These are phyloP conservation scores for Apiotrichum sp. DNA, from an alignment of 1,284 basidiomycete genomes.

Conservation along the genomic window DNA sequence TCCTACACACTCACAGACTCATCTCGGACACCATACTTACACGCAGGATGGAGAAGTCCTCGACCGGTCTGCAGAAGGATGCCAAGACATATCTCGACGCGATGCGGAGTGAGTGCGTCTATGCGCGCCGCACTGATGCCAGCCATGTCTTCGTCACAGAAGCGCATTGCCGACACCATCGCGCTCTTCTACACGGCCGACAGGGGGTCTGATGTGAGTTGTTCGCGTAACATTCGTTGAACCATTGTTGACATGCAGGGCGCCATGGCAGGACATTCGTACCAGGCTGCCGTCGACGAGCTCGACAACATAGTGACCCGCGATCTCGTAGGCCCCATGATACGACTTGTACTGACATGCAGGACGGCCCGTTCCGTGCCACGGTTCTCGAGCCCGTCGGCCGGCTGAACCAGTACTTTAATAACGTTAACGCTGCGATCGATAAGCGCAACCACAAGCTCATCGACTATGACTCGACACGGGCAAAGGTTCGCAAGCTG, in stretches of 20 bases:
- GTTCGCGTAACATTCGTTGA: constrained; percentile 15
- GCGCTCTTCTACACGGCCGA: constrained; percentile 89
- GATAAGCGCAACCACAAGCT: constrained; percentile 96
- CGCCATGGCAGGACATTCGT: constrained; percentile 95
- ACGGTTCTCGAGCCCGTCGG: constrained; percentile 93
- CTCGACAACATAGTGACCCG: constrained; percentile 76
- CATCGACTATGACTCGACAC: constrained; percentile 89
- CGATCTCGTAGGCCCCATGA: constrained; percentile 62
- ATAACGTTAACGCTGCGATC: constrained; percentile 88
- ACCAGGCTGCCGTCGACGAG: constrained; percentile 91
- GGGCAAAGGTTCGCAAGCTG: constrained; percentile 80
- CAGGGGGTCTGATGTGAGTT: constrained; percentile 60
- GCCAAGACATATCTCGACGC: constrained; percentile 92
- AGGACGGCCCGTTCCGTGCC: constrained; percentile 91
- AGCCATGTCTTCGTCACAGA: constrained; percentile 90
- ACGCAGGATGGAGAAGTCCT: constrained; percentile 86
- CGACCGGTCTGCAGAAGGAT: constrained; percentile 84
- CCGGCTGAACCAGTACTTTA: constrained; percentile 94
- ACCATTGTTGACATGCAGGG: constrained; percentile 55
- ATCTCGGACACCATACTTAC: too few relatives aligned
- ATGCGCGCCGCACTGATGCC: constrained; percentile 50
- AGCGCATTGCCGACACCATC: constrained; percentile 90
- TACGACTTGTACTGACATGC: background rate
- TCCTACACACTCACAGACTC: too few relatives aligned
- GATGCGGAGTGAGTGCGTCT: constrained; percentile 63